phyloP scores from a whole-genome alignment of 2,329 filamentous ascomycete genomes.

The Monilinia fructigena region DNA sequence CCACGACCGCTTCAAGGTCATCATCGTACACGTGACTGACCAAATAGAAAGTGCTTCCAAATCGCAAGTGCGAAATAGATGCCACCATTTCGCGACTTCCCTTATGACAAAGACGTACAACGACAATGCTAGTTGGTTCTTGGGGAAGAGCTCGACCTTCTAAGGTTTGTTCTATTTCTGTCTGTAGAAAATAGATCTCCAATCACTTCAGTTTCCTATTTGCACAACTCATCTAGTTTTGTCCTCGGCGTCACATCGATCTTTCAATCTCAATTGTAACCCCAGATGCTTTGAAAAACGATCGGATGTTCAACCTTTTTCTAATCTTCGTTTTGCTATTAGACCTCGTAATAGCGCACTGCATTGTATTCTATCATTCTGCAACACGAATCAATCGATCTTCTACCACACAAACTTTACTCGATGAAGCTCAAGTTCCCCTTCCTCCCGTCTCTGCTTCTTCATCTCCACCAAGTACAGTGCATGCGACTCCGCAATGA shows the following conservation, averaged over 20 bases:
- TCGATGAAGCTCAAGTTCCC: conserved; percentile 17
- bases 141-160: neutral
- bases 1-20: neutral
- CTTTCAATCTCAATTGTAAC: neutral
- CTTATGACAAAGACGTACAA: neutral
- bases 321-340: neutral
- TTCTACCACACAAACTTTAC: neutral
- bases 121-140: too few species aligned
- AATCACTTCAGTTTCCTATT: neutral
- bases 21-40: neutral
- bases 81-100: neutral
- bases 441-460: conserved; percentile 9
- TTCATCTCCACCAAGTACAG: neutral
- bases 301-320: neutral
- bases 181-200: neutral
- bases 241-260: too few species aligned
- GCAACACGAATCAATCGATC: neutral
- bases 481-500: conserved; percentile 7
- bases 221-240: neutral
- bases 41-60: neutral
- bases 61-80: neutral
- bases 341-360: neutral
- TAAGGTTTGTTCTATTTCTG: neutral
- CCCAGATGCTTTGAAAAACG: neutral
- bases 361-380: neutral